Base-by-base conservation (phyloP, 345 rosid genomes). In the Salix viminalis region DNA sequence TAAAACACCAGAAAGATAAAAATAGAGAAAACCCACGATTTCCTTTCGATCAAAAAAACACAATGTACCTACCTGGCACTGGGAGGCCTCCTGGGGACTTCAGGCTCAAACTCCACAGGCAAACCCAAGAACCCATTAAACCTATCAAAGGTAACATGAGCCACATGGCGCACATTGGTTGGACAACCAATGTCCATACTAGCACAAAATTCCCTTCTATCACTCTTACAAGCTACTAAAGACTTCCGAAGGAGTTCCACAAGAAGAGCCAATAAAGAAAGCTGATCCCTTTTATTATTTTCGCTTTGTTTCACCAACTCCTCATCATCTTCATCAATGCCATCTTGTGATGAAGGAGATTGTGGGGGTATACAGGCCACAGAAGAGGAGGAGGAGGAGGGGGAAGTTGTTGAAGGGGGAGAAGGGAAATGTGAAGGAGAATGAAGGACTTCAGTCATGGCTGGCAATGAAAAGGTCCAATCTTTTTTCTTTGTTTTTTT, bases 371-470 rank as follows among this genome's bases (percentile, higher is more conserved):
- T 70, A 6, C 89, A 70, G 56, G 84, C 15, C 66, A 77, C 30
- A 4, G 89, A 60, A 28, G 90, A 76, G 52, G 88, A 72, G n/a
- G 90, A 52, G 2, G 88, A 39, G 44, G 61, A 39, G 11, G 79
- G 26, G 0, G 65, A 23, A 23, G 82, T 52, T 23, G 67, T 41
- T 10, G 58, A 28, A 69, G 77, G 88, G 64, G 92, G 82, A 58
- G 93, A 84, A 76, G 92, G 89, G 78, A 86, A 88, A 82, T 88
- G 93, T 72, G 82, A 74, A 61, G 82, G 82, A 34, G 82, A 79
- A n/a, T 79, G 71, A 21, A 91, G 93, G 52, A 91, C 93, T 82
- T 91, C 96, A 26, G 93, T 88, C 94, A 93, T 93, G 88, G 83
- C 81, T 80, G 70, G 77, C 81, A 69, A 67, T 70, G 84, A 76